phyloP scores from a whole-genome alignment of 441 rosid species.

The Populus hybrid region DNA sequence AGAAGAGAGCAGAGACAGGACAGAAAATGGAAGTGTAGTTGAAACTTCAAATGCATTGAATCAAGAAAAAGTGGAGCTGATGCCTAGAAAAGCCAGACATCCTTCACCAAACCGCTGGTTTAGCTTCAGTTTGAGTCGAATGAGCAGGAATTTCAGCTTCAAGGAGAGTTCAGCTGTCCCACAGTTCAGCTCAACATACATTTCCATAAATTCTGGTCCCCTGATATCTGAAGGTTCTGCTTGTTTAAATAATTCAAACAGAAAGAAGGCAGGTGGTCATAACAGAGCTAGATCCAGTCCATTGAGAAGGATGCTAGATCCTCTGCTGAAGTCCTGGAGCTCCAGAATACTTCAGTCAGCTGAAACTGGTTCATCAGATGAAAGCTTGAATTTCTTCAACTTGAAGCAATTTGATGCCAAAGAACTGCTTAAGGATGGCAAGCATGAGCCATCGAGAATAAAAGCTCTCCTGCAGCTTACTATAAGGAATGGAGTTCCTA shows the following conservation, averaged over 20 bases:
- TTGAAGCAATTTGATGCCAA: slow-evolving; percentile 20
- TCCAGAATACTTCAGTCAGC: slow-evolving; percentile 17
- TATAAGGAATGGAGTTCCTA: slow-evolving; percentile 57
- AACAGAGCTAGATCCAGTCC: slow-evolving; percentile 67
- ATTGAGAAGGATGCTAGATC: slow-evolving; percentile 61
- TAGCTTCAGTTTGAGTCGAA: slow-evolving; percentile 73
- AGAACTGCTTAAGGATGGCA: slow-evolving; percentile 30
- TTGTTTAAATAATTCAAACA: slow-evolving; percentile 30
- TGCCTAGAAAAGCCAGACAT: slow-evolving; percentile 38
- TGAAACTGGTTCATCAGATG: slow-evolving; percentile 36
- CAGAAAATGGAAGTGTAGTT: slow-evolving; percentile 23
- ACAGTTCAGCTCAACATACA: slow-evolving; percentile 39
- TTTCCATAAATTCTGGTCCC: slow-evolving; percentile 64
- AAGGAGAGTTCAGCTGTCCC: slow-evolving; percentile 57
- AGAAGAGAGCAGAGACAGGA: slow-evolving; percentile 13
- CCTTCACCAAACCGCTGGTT: slow-evolving; percentile 61
- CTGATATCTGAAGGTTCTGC: slow-evolving; percentile 38
- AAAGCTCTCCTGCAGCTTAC: slow-evolving; percentile 63
- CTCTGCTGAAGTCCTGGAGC: slow-evolving; percentile 48
- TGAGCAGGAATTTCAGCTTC: slow-evolving; percentile 73
- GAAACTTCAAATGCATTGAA: slow-evolving; percentile 39
- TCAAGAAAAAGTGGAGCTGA: slow-evolving; percentile 32
- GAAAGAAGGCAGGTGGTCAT: slow-evolving; percentile 36
- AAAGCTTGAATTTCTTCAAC: slow-evolving; percentile 32
- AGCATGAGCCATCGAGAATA: slow-evolving; percentile 29